Evolutionary conservation across 139 green algal species (phyloP).

Genomic region (Chlorella sp.): DNA sequence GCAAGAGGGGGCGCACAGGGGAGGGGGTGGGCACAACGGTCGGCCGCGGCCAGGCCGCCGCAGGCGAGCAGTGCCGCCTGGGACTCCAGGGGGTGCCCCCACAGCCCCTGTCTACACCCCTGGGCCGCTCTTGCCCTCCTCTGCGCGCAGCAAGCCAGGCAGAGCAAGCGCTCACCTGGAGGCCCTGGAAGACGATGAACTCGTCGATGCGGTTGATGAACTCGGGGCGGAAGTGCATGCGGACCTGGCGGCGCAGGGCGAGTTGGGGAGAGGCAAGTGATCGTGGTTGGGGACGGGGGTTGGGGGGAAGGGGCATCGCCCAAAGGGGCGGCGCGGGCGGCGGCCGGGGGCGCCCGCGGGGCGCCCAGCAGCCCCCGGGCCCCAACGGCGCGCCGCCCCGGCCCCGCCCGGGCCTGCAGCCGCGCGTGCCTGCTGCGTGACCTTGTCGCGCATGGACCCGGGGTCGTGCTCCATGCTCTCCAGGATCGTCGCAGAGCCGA

Average conservation of each 20-base stretch:
- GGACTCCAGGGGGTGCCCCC: no score
- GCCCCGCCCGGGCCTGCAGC: neutral
- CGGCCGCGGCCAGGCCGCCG: no score
- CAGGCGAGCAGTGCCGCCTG: no score
- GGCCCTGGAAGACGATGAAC: slow-evolving; percentile 95
- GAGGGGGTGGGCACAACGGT: no score
- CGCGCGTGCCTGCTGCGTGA: slow-evolving; percentile 63
- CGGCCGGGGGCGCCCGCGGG: no score
- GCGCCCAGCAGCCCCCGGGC: neutral
- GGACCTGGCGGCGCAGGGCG: slow-evolving; percentile 59
- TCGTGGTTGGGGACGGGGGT: neutral
- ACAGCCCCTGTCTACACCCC: no score
- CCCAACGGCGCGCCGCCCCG: neutral
- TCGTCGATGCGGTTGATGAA: slow-evolving; percentile 98
- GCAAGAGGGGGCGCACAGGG: no score
- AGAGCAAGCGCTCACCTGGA: no score
- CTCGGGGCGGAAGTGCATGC: slow-evolving; percentile 91
- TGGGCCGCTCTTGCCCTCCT: no score
- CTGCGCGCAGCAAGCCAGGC: no score
- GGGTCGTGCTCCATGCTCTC: slow-evolving; percentile 43
- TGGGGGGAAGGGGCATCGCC: neutral
- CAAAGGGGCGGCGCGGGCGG: neutral
- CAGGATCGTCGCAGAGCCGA: slow-evolving; percentile 83
- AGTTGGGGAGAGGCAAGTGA: neutral
- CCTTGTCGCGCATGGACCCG: slow-evolving; percentile 43